Percentiles rank a stretch among this genome's conserved stretches.
Conservation (phyloP, 768 basidiomycete genomes). For the Sutorius australiensis region DNA sequence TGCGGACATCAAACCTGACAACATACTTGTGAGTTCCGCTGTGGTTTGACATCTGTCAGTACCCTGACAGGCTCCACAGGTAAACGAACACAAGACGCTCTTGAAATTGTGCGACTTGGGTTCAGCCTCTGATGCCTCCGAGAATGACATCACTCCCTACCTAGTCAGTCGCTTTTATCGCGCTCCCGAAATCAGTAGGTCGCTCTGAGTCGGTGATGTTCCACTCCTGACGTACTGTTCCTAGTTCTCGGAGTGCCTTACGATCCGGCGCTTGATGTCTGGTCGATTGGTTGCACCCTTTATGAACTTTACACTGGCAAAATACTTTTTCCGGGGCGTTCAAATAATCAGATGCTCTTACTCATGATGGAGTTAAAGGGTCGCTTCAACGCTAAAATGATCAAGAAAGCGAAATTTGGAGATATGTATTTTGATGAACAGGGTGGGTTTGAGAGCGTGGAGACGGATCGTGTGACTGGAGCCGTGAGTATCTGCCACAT, state of each 20-base stretch:
- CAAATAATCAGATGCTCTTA: constrained; percentile 96
- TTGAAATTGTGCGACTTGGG: constrained; percentile 96
- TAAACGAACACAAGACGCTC: constrained; percentile 90
- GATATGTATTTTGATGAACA: constrained; percentile 92
- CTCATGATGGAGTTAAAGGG: constrained; percentile 99
- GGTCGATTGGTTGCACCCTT: constrained; percentile 98
- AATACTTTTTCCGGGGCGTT: constrained; percentile 94
- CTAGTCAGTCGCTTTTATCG: constrained; percentile 97
- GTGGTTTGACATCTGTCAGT: constrained; percentile 11
- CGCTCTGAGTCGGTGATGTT: not conserved
- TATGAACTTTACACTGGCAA: constrained; percentile 95
- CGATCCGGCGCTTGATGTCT: constrained; percentile 89
- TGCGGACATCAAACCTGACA: constrained; percentile 98
- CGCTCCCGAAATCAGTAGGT: constrained; percentile 95
- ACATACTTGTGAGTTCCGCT: constrained; percentile 73
- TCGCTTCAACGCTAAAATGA: constrained; percentile 87
- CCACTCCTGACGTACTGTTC: constrained; percentile 15
- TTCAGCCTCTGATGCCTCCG: constrained; percentile 91
- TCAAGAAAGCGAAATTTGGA: constrained; percentile 92
- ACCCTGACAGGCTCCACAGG: constrained; percentile 44
- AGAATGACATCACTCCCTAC: constrained; percentile 97
- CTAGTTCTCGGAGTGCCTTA: constrained; percentile 93
- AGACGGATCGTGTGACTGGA: constrained; percentile 80
- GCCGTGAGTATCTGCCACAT: constrained; percentile 50
- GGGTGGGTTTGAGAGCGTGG: constrained; percentile 79